phyloP scores from a whole-genome alignment of 257 asterid species.

The Leptodermis oblonga region DNA sequence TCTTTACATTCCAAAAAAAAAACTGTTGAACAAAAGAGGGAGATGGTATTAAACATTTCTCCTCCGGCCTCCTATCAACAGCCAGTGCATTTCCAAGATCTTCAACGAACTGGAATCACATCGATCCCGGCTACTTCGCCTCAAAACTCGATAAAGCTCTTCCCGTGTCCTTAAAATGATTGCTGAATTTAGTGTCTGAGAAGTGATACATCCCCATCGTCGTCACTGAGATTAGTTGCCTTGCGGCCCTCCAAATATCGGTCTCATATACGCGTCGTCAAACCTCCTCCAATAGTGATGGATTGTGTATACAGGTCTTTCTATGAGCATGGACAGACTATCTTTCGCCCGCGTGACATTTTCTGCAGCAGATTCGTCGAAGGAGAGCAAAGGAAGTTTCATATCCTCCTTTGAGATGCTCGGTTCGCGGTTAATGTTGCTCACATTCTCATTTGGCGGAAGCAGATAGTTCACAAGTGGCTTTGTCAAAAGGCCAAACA shows the following conservation, averaged over 20 bases:
- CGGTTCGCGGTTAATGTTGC: conserved; percentile 51
- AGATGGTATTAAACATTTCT: background rate
- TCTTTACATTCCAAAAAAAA: no score
- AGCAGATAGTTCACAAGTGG: conserved; percentile 62
- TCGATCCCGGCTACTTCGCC: background rate
- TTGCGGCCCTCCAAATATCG: conserved; percentile 66
- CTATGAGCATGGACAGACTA: conserved; percentile 67
- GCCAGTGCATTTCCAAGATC: no score
- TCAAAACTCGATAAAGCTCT: no score
- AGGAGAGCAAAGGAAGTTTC: conserved; percentile 76
- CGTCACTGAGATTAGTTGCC: conserved; percentile 8
- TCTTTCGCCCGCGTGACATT: conserved; percentile 63
- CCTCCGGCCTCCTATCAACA: no score
- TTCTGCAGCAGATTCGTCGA: conserved; percentile 75
- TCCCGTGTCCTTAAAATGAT: background rate
- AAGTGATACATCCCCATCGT: background rate
- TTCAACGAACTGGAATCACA: background rate
- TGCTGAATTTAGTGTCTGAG: no score
- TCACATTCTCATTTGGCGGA: conserved; percentile 32
- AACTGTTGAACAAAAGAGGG: no score
- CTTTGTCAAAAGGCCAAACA: conserved; percentile 77
- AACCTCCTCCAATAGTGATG: conserved; percentile 86
- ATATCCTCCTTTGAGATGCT: conserved; percentile 58
- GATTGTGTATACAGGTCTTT: conserved; percentile 72
- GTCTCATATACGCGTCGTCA: conserved; percentile 85